Evolutionary conservation across 2,329 filamentous ascomycete genomes (phyloP).

Genomic region (Alternaria hordeiaustralica): DNA sequence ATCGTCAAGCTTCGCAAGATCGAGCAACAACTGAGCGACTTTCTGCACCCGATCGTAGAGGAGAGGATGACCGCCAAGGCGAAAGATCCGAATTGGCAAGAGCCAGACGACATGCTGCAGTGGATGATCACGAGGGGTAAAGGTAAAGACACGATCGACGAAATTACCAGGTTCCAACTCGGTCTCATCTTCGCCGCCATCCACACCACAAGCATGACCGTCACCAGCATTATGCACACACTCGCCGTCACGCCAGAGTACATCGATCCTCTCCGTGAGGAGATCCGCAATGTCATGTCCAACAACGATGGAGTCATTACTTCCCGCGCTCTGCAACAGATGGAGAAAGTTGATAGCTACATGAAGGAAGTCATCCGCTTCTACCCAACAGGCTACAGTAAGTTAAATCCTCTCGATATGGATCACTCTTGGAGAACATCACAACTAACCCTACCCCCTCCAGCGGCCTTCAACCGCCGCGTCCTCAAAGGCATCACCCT

Average conservation of each 20-base stretch:
- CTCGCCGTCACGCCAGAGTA: slow-evolving; percentile 48
- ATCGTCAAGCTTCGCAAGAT: slow-evolving; percentile 27
- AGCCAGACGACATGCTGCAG: slow-evolving; percentile 48
- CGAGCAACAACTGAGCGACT: slow-evolving; percentile 16
- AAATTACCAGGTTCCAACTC: slow-evolving; percentile 26
- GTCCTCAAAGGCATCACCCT: slow-evolving; percentile 60
- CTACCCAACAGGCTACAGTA: slow-evolving; percentile 32
- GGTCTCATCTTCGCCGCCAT: slow-evolving; percentile 40
- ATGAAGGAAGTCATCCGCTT: slow-evolving; percentile 45
- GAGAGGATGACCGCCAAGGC: slow-evolving; percentile 30
- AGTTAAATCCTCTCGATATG: background rate
- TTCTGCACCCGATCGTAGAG: slow-evolving; percentile 35
- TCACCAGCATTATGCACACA: slow-evolving; percentile 39
- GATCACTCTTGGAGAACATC: background rate
- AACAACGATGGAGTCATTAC: slow-evolving; percentile 43
- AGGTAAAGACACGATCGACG: slow-evolving; percentile 5
- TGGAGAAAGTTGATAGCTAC: slow-evolving; percentile 47
- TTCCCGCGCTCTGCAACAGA: slow-evolving; percentile 38
- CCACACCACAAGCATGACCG: slow-evolving; percentile 38
- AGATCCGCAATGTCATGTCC: slow-evolving; percentile 50
- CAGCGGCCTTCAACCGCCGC: slow-evolving; percentile 58
- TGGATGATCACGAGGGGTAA: slow-evolving; percentile 42
- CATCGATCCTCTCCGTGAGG: slow-evolving; percentile 50
- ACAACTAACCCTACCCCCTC: background rate
- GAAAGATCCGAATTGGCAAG: slow-evolving; percentile 38